These are phyloP conservation scores for Arxiozyma slooffiae DNA, from an alignment of 1,139 yeast species.

Conservation along the genomic window DNA sequence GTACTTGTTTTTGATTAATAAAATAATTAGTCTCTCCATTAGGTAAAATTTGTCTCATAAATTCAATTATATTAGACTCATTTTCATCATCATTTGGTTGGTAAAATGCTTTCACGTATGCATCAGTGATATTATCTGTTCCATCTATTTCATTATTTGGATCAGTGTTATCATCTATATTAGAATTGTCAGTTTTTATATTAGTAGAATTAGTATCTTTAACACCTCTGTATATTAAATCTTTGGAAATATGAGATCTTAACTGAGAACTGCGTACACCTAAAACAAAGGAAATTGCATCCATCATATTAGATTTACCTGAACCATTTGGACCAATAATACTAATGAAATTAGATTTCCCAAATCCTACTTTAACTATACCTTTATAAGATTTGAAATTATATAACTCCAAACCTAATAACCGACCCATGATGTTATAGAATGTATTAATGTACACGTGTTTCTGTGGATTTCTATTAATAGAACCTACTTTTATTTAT, in stretches of 20 bases:
- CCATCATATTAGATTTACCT: slow-evolving; percentile 97
- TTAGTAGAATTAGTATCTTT: slow-evolving; percentile 14
- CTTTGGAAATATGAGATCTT: slow-evolving; percentile 64
- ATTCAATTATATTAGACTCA: slow-evolving; percentile 37
- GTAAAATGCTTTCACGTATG: slow-evolving; percentile 76
- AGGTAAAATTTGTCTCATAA: slow-evolving; percentile 40
- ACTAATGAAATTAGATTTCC: slow-evolving; percentile 72
- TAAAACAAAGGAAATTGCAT: slow-evolving; percentile 88
- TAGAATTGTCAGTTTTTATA: slow-evolving; percentile 13
- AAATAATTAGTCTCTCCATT: slow-evolving; percentile 61
- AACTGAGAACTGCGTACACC: slow-evolving; percentile 74
- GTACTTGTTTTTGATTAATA: slow-evolving; percentile 53
- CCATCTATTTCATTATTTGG: background rate
- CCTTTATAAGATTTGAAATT: slow-evolving; percentile 92
- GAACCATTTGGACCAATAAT: slow-evolving; percentile 98
- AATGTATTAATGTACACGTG: background rate
- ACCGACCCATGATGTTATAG: slow-evolving; percentile 51
- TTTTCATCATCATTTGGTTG: slow-evolving; percentile 44
- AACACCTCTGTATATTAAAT: slow-evolving; percentile 72
- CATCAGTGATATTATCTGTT: slow-evolving; percentile 37
- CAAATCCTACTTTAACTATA: slow-evolving; percentile 66
- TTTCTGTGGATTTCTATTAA: background rate
- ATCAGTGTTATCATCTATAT: slow-evolving; percentile 17
- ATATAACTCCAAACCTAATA: slow-evolving; percentile 61
- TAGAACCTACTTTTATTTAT: no score